phyloP scores from a whole-genome alignment of 768 basidiomycete species.

The Termitomyces sp. region DNA sequence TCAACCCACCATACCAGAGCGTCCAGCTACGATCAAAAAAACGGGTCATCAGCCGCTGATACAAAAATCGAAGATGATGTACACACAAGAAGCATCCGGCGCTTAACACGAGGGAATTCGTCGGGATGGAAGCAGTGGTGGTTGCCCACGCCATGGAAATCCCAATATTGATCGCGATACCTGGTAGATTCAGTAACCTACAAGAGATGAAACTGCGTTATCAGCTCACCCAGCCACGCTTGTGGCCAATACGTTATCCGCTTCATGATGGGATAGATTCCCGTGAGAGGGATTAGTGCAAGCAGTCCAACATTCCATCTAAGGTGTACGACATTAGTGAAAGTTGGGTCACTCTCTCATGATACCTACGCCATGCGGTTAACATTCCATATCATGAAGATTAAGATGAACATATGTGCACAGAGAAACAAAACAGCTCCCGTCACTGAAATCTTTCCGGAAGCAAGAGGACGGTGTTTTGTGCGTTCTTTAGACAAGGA shows the following conservation, averaged over 20 bases:
- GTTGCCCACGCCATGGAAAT: constrained; percentile 6
- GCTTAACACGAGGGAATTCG: background rate
- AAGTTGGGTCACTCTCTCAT: background rate
- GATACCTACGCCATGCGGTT: constrained; percentile 10
- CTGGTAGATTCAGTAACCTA: background rate
- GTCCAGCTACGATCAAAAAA: constrained; percentile 12
- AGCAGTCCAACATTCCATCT: constrained; percentile 12
- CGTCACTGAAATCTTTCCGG: constrained; percentile 22
- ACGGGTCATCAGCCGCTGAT: background rate
- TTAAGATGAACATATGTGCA: constrained; percentile 8
- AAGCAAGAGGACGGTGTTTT: constrained; percentile 25
- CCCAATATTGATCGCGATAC: constrained; percentile 5
- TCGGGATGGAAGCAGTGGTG: constrained; percentile 1
- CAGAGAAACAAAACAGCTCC: constrained; percentile 23
- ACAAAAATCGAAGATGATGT: background rate
- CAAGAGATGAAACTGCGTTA: background rate
- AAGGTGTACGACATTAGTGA: background rate
- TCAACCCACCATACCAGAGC: constrained; percentile 15
- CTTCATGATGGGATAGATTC: constrained; percentile 37
- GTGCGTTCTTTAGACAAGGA: background rate
- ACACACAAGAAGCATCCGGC: constrained; percentile 1
- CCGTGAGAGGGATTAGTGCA: constrained; percentile 14
- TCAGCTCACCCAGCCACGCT: constrained; percentile 31
- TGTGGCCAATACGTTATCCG: constrained; percentile 38
- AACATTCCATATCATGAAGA: constrained; percentile 9